phyloP scores from a whole-genome alignment of 2,329 filamentous ascomycete genomes.

The Phaeoacremonium minimum region DNA sequence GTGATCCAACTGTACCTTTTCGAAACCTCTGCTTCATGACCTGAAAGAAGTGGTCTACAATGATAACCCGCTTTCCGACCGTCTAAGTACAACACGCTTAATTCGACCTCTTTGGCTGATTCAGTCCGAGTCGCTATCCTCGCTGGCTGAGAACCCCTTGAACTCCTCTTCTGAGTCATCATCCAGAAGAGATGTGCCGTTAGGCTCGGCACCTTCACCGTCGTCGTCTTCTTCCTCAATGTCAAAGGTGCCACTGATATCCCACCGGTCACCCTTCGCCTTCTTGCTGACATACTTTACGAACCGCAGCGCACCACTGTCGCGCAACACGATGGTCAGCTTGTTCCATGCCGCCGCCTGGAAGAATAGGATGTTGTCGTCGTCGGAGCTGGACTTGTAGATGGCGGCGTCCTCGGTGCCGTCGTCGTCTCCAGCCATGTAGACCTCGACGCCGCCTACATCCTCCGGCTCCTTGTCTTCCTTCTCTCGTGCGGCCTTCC shows the following conservation, averaged over 20 bases:
- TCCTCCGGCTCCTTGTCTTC: constrained; percentile 35
- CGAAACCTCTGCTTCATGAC: too few species aligned
- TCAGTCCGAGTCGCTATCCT: constrained; percentile 29
- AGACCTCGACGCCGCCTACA: constrained; percentile 78
- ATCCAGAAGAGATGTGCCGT: constrained; percentile 17
- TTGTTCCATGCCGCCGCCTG: constrained; percentile 77
- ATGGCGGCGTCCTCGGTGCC: constrained; percentile 69
- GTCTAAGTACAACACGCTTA: too few species aligned
- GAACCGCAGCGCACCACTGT: constrained; percentile 82
- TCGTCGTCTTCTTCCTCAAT: constrained; percentile 51
- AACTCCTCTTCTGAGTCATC: constrained; percentile 53
- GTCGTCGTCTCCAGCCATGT: constrained; percentile 86
- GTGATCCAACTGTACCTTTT: too few species aligned
- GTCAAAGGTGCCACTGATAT: constrained; percentile 75
- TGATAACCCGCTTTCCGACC: too few species aligned
- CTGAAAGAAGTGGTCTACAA: too few species aligned
- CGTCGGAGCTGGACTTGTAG: constrained; percentile 76
- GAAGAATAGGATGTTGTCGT: constrained; percentile 65
- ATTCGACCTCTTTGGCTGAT: too few species aligned
- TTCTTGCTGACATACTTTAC: constrained; percentile 89
- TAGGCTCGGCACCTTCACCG: constrained; percentile 21
- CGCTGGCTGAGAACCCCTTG: constrained; percentile 47
- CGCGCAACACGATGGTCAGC: constrained; percentile 83
- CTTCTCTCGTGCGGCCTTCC: constrained; percentile 16
- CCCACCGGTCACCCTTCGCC: constrained; percentile 88